phyloP scores from a whole-genome alignment of 768 basidiomycete genomes.

The Leccinellum luteum region DNA sequence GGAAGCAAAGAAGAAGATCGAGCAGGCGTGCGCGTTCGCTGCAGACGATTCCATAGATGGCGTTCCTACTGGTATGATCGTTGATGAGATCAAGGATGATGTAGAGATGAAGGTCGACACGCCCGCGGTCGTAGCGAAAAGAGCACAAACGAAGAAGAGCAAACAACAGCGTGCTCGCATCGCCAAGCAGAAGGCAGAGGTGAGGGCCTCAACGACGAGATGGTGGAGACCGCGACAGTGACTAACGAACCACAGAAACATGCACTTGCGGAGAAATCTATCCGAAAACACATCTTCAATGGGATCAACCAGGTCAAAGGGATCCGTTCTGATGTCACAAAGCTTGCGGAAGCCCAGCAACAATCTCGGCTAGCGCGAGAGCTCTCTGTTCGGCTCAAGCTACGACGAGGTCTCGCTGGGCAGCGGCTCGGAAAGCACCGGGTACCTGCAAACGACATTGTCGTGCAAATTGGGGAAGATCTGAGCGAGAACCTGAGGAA shows the following conservation, averaged over 20 bases:
- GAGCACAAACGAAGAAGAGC: slow-evolving; percentile 48
- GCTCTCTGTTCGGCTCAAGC: slow-evolving; percentile 43
- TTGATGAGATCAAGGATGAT: slow-evolving; percentile 46
- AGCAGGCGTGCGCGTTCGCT: slow-evolving; percentile 40
- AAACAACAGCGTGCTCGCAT: slow-evolving; percentile 70
- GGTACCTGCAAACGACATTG: slow-evolving; percentile 64
- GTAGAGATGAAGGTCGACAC: slow-evolving; percentile 35
- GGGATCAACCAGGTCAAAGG: slow-evolving; percentile 55
- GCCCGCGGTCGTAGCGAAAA: slow-evolving; percentile 37
- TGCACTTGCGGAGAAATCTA: slow-evolving; percentile 54
- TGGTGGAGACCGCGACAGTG: not conserved
- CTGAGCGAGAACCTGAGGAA: slow-evolving; percentile 79
- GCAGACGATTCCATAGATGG: slow-evolving; percentile 32
- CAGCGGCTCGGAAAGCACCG: slow-evolving; percentile 77
- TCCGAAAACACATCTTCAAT: slow-evolving; percentile 59
- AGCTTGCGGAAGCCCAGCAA: slow-evolving; percentile 37
- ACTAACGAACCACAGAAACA: slow-evolving; percentile 49
- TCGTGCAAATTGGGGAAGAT: slow-evolving; percentile 90
- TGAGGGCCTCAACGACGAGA: slow-evolving; percentile 31
- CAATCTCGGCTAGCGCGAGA: slow-evolving; percentile 38
- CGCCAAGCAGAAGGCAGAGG: slow-evolving; percentile 61
- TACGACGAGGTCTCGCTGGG: slow-evolving; percentile 67
- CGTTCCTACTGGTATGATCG: slow-evolving; percentile 62
- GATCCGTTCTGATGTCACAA: slow-evolving; percentile 45
- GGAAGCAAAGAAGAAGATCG: slow-evolving; percentile 54